Evolutionary conservation across 225 moss, liverwort and hornwort genomes (phyloP), one percentile per base, ranked within the genome.

Genomic region (Sphagnum tenellum): DNA sequence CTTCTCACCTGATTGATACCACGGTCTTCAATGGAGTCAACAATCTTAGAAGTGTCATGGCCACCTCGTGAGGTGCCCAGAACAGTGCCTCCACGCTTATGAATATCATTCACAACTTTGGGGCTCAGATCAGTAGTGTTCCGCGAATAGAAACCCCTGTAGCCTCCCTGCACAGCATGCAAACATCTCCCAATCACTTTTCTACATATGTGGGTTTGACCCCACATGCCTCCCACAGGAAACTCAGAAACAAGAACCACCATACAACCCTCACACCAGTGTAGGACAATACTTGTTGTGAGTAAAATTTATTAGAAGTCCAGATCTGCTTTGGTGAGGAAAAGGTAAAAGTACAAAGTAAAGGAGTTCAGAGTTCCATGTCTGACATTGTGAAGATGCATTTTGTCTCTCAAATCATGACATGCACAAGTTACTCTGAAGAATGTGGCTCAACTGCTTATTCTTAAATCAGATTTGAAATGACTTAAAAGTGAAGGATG

Each of bases 11-110:
- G 90, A 71, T 91, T 88, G 2, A 86, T 77, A 7, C 81, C 88
- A 2, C 77, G 79, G 60, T 80, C 83, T 73, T 86, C 61, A 45
- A 91, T 88, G 50, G 86, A 71, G 77, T 91, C 88, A 46, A 91
- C 88, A 50, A 91, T 91, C 65, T 86, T 86, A 0, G 71, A 9
- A 11, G 70, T 74, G 70, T 91, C 88, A 48, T 71, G 72, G 54
- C 90, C 90, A 13, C 90, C 90, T 58, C 90, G 81, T 9, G 90
- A 88, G 45, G 88, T 80, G 62, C 86, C 80, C 62, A 91, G 66
- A 51, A 83, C 11, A 11, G 88, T 91, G 52, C 90, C 90, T 49
- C 90, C 90, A n/a, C 76, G 81, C 73, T 83, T 86, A 71, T 91
- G 90, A 73, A 88, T 86, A 67, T 86, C 88, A 50, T 83, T 77